Evolutionary conservation across 805 yeast genomes (phyloP), one percentile per base, ranked within the genome.

Genomic region (Ogataea parapolymorpha): DNA sequence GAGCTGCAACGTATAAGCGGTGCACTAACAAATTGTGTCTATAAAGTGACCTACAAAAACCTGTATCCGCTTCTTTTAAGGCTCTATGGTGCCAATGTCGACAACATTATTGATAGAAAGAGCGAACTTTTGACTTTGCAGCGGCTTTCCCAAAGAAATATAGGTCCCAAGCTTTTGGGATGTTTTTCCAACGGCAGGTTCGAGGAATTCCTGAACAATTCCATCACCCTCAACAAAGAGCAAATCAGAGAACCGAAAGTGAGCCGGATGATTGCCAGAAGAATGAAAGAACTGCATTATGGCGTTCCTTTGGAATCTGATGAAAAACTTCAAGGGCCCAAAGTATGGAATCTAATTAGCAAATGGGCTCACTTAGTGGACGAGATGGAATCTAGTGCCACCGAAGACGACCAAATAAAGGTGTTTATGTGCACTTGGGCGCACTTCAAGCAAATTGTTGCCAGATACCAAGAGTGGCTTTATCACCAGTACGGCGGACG

Each of bases 251-350:
- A 80, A 48, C 80, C 87, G 47, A 81, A 79, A 22, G 80, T 85
- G 14, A 79, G 89, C 35, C 80, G 82, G 49, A 84, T 86, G 70
- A 82, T 93, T 49, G 97, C 96, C 11, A 80, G 95, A 69, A 82
- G 99, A 68, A 93, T 93, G 98, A 83, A 90, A 56, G 97, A 93
- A 52, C 71, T 93, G 41, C 99, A 93, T 58, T 72, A 72, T 42
- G 90, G 91, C 54, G 80, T 93, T 15, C 79, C 77, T 11, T 66
- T 93, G 38, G 73, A 77, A 16, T 59, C 63, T 2, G 66, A 65
- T 3, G 96, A 89, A 54, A 66, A 70, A 32, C 60, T 58, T 6
- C 59, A 59, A 11, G 85, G 93, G 1, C 85, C 98, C 0, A 68
- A 71, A 35, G 73, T 77, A 7, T 89, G 95, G 91, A 61, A 58